Base-by-base conservation (phyloP, 2,329 filamentous ascomycete species). In the Metarhizium album region DNA sequence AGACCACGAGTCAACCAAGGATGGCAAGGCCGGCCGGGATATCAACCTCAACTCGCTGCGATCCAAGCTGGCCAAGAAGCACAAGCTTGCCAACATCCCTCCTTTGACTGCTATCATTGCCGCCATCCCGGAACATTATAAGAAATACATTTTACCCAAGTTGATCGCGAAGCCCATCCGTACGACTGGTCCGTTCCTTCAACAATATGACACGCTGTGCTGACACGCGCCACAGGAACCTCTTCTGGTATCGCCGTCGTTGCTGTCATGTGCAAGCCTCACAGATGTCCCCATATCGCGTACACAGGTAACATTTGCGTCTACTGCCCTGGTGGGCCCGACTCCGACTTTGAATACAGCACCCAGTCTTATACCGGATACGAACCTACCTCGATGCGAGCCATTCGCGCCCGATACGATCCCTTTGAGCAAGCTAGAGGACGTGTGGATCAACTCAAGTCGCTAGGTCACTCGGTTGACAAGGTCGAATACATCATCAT, bases 401-500 rank as follows among this genome's bases (percentile, higher is more conserved):
- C 93, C 47, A 98, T 98, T 59, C 85, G 94, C 55, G 93, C 93
- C 31, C 83, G 94, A 47, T 98, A 98, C 64, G 94, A 98, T 63
- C 93, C 93, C 0, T 98, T 96, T 60, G 93, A 98, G 69, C 93
- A 98, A 73, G 93, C 93, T 16, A 80, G 93, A 65, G 93, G 93
- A 42, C 83, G 93, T 59, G 91, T 98, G 5, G 94, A 98, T 61
- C 93, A 98, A 71, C 89, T 98, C 64, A 94, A 95, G 68, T 87
- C 88, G 2, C 77, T 98, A 0, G 93, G 93, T 1, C 93, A 98
- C 68, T 95, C 89, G 45, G 93, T 98, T 46, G 93, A 98, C 72
- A 98, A 98, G 68, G 93, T 98, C 23, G 93, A 98, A 73, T 98
- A 97, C 68, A 98, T 98, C 64, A 95, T 98, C 65, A 98, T 98